These are phyloP conservation scores for Fragaria vesca DNA, from an alignment of 306 rosid species.

Conservation along the genomic window DNA sequence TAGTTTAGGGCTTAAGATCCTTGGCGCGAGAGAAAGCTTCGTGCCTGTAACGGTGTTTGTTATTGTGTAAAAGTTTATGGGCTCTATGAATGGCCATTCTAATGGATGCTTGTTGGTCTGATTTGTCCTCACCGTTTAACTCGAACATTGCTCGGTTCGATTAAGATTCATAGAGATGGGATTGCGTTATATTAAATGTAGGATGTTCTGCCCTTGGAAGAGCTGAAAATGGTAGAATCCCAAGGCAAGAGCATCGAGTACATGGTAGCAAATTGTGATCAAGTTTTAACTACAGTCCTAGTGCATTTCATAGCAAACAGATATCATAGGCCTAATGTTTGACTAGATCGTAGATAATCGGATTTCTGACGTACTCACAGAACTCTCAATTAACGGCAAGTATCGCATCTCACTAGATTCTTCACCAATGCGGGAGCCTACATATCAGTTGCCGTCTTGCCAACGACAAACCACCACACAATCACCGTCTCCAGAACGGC, in stretches of 20 bases:
- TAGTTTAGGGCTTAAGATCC: neutral
- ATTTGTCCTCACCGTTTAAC: constrained; percentile 3
- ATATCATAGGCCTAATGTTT: no score
- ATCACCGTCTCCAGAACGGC: no score
- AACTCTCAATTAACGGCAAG: no score
- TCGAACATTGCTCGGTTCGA: neutral
- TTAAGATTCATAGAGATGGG: neutral
- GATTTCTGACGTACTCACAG: no score
- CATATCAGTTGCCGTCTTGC: no score
- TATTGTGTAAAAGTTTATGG: constrained; percentile 3
- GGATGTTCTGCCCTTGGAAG: neutral
- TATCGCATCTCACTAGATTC: no score
- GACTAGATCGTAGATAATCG: no score
- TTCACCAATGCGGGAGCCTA: no score
- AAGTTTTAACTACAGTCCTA: no score
- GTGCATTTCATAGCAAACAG: no score
- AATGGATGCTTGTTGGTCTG: constrained; percentile 3
- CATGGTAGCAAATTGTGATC: no score
- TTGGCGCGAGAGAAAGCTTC: constrained; percentile 2
- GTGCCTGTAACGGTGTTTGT: constrained; percentile 26
- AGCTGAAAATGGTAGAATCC: neutral
- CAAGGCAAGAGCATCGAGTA: neutral
- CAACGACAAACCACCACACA: no score
- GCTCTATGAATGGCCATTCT: constrained; percentile 14
- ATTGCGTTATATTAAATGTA: neutral